Percentiles rank a stretch among this genome's conserved stretches.
phyloP scores from a whole-genome alignment of 176 grass and related monocot genomes.

The Oryza australiensis region DNA sequence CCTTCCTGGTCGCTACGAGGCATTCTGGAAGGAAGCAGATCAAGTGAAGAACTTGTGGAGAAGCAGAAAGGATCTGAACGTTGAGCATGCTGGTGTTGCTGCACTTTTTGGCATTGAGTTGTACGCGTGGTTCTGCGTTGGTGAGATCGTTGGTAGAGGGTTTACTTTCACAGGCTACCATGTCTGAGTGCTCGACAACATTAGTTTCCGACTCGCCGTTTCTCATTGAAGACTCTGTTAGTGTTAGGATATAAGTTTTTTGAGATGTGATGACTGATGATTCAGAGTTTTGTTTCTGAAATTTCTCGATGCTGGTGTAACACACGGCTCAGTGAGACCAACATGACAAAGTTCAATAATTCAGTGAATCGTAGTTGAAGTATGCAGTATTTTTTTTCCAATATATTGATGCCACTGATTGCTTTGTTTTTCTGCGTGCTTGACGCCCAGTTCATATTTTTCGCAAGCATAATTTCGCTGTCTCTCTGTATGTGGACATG shows the following conservation, averaged over 20 bases:
- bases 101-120: conserved; percentile 80
- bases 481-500: not conserved
- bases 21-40: conserved; percentile 82
- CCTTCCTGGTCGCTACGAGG: conserved; percentile 68
- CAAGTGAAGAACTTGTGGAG: conserved; percentile 68
- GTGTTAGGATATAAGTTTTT: not conserved
- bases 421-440: not conserved
- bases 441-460: not conserved
- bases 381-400: not conserved
- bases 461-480: not conserved
- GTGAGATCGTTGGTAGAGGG: conserved; percentile 78
- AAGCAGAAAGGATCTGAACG: conserved; percentile 61
- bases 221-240: conserved; percentile 12
- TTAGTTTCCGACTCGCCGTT: not conserved
- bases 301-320: conserved; percentile 18
- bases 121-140: conserved; percentile 73
- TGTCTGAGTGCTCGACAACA: conserved; percentile 42
- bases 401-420: not conserved
- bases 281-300: conserved; percentile 5
- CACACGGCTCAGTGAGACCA: conserved; percentile 15
- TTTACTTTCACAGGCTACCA: conserved; percentile 87
- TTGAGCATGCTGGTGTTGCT: conserved; percentile 72
- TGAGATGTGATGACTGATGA: conserved; percentile 1
- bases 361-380: conserved; percentile 2
- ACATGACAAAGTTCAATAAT: conserved; percentile 40